A percentile compares a stretch with the other conserved stretches of the same genome.
Evolutionary conservation across 805 yeast species (phyloP).

Genomic region (Saccharomycopsis babjevae): DNA sequence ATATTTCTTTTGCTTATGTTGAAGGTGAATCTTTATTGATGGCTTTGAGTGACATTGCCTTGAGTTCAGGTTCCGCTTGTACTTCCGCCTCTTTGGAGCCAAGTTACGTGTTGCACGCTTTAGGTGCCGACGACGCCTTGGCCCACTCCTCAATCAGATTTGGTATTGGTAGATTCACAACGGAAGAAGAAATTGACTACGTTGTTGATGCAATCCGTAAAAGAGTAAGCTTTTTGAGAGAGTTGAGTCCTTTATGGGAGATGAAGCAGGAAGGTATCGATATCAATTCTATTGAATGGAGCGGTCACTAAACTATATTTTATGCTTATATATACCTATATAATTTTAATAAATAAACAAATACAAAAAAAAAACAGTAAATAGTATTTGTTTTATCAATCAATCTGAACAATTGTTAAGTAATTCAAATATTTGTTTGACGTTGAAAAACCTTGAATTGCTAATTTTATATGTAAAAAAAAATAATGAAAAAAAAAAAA

Average conservation of each 20-base stretch:
- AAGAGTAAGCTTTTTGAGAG: slow-evolving; percentile 85
- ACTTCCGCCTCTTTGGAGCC: slow-evolving; percentile 98
- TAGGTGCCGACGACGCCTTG: slow-evolving; percentile 95
- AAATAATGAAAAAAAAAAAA: too few species aligned
- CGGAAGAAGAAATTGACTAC: slow-evolving; percentile 91
- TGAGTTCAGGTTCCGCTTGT: slow-evolving; percentile 96
- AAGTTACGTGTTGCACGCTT: slow-evolving; percentile 88
- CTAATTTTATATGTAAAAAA: too few species aligned
- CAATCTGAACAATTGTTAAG: too few species aligned
- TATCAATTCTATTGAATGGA: slow-evolving; percentile 89
- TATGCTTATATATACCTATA: neutral
- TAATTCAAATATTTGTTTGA: too few species aligned
- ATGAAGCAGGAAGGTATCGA: slow-evolving; percentile 99
- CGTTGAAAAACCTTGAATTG: too few species aligned
- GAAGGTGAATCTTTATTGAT: slow-evolving; percentile 96
- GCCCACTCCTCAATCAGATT: slow-evolving; percentile 98
- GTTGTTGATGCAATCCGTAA: slow-evolving; percentile 81
- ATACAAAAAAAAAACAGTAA: neutral
- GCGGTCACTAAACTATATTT: slow-evolving; percentile 58
- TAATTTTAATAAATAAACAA: neutral
- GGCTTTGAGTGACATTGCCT: slow-evolving; percentile 96
- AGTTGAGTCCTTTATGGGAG: slow-evolving; percentile 94
- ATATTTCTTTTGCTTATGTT: slow-evolving; percentile 91
- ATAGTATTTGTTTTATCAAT: neutral
- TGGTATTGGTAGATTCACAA: slow-evolving; percentile 94